A percentile compares a stretch with the other conserved stretches of the same genome.
Evolutionary conservation across 345 rosid genomes (phyloP).

Genomic region (Eucalyptus rudis): DNA sequence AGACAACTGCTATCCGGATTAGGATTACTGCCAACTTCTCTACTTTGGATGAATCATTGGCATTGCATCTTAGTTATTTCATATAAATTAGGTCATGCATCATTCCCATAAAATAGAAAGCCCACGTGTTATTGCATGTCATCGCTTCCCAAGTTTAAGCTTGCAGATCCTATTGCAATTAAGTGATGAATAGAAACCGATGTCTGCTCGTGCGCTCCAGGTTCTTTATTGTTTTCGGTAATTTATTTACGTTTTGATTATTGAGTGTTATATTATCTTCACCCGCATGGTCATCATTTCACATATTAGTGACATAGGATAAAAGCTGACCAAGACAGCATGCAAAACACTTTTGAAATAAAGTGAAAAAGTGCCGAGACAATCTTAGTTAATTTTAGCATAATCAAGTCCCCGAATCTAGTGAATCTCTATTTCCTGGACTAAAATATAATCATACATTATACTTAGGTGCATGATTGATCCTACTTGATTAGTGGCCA

Average conservation of each 20-base stretch:
- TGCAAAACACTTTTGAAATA: neutral
- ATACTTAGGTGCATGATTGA: neutral
- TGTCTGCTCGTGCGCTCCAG: neutral
- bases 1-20: no score
- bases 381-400: no score
- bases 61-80: neutral
- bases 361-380: neutral
- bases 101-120: neutral
- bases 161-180: neutral
- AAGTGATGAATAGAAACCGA: neutral
- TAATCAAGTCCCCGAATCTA: accelerated
- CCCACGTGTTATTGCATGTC: neutral
- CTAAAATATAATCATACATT: neutral
- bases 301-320: neutral
- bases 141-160: neutral
- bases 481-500: accelerated
- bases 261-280: neutral
- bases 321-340: neutral
- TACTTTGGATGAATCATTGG: neutral
- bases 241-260: neutral
- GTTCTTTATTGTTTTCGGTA: no score
- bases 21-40: neutral
- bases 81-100: neutral
- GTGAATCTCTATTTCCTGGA: neutral
- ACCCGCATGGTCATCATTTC: neutral